A percentile compares a stretch with the other conserved stretches of the same genome.
These are phyloP conservation scores for Tolypocladium capitatum DNA, from an alignment of 2,329 filamentous ascomycete genomes.

Conservation along the genomic window DNA sequence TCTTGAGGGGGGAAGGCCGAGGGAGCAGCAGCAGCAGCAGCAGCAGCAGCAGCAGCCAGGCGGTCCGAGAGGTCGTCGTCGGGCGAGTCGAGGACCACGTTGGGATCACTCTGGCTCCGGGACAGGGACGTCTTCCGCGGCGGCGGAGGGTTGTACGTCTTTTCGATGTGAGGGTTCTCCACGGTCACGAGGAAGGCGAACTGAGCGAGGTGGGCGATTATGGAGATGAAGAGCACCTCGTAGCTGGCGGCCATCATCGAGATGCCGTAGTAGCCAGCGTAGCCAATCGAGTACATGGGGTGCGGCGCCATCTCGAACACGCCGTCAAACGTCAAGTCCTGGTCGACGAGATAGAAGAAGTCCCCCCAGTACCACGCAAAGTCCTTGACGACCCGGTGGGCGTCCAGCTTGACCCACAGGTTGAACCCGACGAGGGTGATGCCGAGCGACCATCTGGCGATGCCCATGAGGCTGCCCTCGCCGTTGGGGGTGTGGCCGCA, in stretches of 20 bases:
- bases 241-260: conserved; percentile 98
- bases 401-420: conserved; percentile 96
- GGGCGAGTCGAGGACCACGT: conserved; percentile 12
- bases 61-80: conserved; percentile 11
- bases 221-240: conserved; percentile 92
- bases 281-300: conserved; percentile 97
- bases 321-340: conserved; percentile 93
- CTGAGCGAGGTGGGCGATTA: conserved; percentile 85
- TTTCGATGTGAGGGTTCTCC: conserved; percentile 96
- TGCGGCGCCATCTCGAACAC: conserved; percentile 99
- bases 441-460: conserved; percentile 66
- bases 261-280: conserved; percentile 95
- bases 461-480: conserved; percentile 56
- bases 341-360: conserved; percentile 97
- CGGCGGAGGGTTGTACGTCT: conserved; percentile 85
- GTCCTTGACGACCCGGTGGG: conserved; percentile 94
- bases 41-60: conserved; percentile 9
- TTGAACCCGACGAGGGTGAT: conserved; percentile 80
- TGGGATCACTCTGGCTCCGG: conserved; percentile 17
- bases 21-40: conserved; percentile 8
- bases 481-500: conserved; percentile 63
- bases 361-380: conserved; percentile 99
- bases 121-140: conserved; percentile 45
- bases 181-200: conserved; percentile 85
- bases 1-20: conserved; percentile 12